These are phyloP conservation scores for Zizania latifolia DNA, from an alignment of 176 grass and related monocot species.

Conservation along the genomic window DNA sequence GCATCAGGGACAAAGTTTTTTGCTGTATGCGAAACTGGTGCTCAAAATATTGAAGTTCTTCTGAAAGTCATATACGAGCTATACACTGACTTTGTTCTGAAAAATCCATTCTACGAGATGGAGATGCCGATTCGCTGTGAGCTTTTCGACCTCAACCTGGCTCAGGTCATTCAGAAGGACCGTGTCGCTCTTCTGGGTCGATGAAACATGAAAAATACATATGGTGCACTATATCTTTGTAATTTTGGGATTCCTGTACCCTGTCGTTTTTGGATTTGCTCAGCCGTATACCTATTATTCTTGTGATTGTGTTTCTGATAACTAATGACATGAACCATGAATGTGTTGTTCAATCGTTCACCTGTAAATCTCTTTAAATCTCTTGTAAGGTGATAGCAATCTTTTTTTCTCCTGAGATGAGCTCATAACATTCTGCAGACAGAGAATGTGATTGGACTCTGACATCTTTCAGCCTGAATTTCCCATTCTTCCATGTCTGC, in stretches of 20 bases:
- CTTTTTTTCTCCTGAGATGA: too few species aligned
- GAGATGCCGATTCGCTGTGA: constrained; percentile 98
- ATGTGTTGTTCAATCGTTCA: background rate
- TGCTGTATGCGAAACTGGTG: constrained; percentile 70
- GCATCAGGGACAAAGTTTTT: constrained; percentile 89
- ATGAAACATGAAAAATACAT: constrained; percentile 24
- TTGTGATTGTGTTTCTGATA: background rate
- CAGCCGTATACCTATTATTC: background rate
- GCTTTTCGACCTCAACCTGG: constrained; percentile 84
- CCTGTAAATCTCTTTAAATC: constrained; percentile 5
- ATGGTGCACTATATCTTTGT: background rate
- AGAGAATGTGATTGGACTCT: background rate
- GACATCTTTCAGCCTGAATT: background rate
- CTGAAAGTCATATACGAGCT: constrained; percentile 79
- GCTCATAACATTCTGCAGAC: background rate
- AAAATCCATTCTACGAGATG: constrained; percentile 98
- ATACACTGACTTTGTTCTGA: constrained; percentile 91
- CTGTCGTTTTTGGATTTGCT: background rate
- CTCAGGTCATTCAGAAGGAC: constrained; percentile 92
- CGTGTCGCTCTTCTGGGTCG: constrained; percentile 62
- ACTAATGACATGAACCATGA: background rate
- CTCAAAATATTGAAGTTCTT: constrained; percentile 68
- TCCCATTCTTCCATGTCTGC: background rate
- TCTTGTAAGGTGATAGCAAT: background rate
- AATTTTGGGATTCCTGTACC: background rate